Percentiles rank a stretch among this genome's conserved stretches.
phyloP scores from a whole-genome alignment of 164 flowering plant genomes.

The Nymphaea colorata region DNA sequence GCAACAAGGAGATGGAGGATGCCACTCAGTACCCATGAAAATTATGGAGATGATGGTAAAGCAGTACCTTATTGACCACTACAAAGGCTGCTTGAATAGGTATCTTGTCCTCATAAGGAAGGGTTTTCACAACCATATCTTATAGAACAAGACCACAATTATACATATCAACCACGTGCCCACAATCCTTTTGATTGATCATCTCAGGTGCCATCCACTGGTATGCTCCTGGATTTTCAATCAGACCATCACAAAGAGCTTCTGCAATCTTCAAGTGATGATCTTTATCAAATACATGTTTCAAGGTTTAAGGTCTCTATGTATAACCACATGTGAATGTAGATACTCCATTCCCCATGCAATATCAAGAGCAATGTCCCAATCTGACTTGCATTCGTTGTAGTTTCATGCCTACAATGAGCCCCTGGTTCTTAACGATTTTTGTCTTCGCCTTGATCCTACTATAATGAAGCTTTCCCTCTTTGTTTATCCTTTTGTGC shows the following conservation, averaged over 20 bases:
- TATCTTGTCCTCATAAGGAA: slow-evolving; percentile 78
- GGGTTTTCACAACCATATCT: slow-evolving; percentile 82
- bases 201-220: slow-evolving; percentile 99
- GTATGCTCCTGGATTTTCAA: slow-evolving; percentile 83
- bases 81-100: slow-evolving; percentile 94
- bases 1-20: background rate
- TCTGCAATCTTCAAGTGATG: slow-evolving; percentile 73
- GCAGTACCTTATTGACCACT: slow-evolving; percentile 65
- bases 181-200: slow-evolving; percentile 66
- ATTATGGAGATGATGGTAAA: background rate
- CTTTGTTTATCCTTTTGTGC: no score
- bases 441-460: no score
- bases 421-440: no score
- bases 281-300: slow-evolving; percentile 61
- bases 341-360: slow-evolving; percentile 88
- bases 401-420: no score
- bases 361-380: slow-evolving; percentile 71
- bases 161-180: slow-evolving; percentile 77
- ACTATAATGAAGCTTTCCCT: no score
- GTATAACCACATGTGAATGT: slow-evolving; percentile 83
- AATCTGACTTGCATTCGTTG: no score
- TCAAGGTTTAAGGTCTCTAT: slow-evolving; percentile 78
- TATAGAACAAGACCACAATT: slow-evolving; percentile 81
- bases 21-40: background rate
- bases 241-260: slow-evolving; percentile 53